Evolutionary conservation across 495 filamentous ascomycete genomes (phyloP).

Genomic region (Glutinoglossum americanum): DNA sequence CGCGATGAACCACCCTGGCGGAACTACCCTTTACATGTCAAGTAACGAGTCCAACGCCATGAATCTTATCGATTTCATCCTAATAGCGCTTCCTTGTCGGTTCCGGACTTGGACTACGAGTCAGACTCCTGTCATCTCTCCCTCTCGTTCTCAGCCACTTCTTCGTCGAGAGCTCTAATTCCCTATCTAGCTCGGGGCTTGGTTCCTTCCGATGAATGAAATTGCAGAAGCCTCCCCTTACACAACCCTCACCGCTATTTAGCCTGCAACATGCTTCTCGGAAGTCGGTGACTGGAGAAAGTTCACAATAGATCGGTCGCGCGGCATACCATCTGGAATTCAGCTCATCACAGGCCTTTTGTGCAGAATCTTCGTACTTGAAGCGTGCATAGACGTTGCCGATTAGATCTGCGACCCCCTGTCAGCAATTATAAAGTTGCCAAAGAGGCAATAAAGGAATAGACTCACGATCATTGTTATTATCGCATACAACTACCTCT

Average conservation of each 20-base stretch:
- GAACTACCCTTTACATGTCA: background rate
- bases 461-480: slow-evolving; percentile 77
- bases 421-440: background rate
- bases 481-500: slow-evolving; percentile 28
- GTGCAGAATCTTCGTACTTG: slow-evolving; percentile 97
- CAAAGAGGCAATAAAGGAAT: background rate
- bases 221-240: slow-evolving; percentile 93
- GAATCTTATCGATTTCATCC: background rate
- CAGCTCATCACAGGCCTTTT: slow-evolving; percentile 77
- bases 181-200: slow-evolving; percentile 63
- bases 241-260: slow-evolving; percentile 88
- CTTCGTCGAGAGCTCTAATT: slow-evolving; percentile 70
- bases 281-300: slow-evolving; percentile 94
- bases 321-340: slow-evolving; percentile 95
- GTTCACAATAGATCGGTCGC: slow-evolving; percentile 91
- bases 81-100: slow-evolving; percentile 17
- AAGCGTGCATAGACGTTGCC: slow-evolving; percentile 99
- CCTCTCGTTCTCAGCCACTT: slow-evolving; percentile 86
- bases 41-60: background rate
- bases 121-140: slow-evolving; percentile 61
- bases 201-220: slow-evolving; percentile 98
- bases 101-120: slow-evolving; percentile 24
- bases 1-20: background rate
- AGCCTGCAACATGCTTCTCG: slow-evolving; percentile 91
- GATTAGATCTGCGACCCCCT: slow-evolving; percentile 47